These are phyloP conservation scores for Hydrangea macrophylla DNA, from an alignment of 148 eudicot species.

Conservation along the genomic window DNA sequence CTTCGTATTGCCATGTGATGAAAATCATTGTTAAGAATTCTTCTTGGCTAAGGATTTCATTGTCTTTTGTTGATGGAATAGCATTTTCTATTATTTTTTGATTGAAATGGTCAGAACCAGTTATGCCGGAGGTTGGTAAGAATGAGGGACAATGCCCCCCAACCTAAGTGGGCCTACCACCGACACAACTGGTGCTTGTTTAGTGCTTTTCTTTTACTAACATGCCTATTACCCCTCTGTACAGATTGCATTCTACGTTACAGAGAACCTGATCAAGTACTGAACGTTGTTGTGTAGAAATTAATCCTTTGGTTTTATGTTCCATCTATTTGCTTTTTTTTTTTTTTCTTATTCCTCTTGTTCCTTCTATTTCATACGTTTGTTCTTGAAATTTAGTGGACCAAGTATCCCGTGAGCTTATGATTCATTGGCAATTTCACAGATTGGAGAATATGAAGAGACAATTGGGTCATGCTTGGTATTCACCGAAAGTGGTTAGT, in stretches of 20 bases:
- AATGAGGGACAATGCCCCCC: background rate
- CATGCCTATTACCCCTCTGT: background rate
- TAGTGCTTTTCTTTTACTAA: background rate
- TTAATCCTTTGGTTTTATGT: background rate
- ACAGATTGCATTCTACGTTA: background rate
- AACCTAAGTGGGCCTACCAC: background rate
- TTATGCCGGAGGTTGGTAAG: background rate
- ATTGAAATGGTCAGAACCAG: too few relatives aligned
- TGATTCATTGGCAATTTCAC: background rate
- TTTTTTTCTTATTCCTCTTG: background rate
- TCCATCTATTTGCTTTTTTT: background rate
- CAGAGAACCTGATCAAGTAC: background rate
- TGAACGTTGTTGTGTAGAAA: background rate
- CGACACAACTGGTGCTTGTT: background rate
- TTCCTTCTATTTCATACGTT: too few relatives aligned
- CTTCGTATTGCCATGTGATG: too few relatives aligned
- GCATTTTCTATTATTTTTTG: too few relatives aligned
- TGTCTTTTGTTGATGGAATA: too few relatives aligned
- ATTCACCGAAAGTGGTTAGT: conserved; percentile 61
- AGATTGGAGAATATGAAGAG: conserved; percentile 86
- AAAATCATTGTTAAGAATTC: too few relatives aligned
- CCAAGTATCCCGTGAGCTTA: background rate
- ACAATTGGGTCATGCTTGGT: conserved; percentile 80
- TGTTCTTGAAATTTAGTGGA: too few relatives aligned
- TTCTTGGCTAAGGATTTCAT: too few relatives aligned